Evolutionary conservation across 768 basidiomycete species (phyloP).

Genomic region (Asterophora lycoperdoides): DNA sequence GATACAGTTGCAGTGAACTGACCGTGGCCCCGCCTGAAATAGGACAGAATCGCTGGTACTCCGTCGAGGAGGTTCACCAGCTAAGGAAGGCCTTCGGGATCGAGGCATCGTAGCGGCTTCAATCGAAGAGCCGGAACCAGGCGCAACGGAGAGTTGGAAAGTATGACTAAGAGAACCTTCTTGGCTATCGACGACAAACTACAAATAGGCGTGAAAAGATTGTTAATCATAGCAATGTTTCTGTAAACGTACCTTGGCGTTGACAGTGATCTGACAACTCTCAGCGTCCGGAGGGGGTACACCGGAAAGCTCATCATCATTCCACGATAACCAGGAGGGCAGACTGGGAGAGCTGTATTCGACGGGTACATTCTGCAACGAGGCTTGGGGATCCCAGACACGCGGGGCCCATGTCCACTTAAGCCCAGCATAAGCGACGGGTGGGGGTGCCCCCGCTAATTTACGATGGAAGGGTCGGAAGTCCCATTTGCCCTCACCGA

Average conservation of each 20-base stretch:
- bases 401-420: slow-evolving; percentile 89
- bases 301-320: slow-evolving; percentile 77
- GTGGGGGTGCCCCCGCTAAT: slow-evolving; percentile 78
- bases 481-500: slow-evolving; percentile 70
- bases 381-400: slow-evolving; percentile 95
- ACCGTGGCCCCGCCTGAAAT: slow-evolving; percentile 40
- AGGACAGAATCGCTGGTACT: slow-evolving; percentile 47
- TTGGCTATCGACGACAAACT: slow-evolving; percentile 72
- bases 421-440: slow-evolving; percentile 76
- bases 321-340: slow-evolving; percentile 88
- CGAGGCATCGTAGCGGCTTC: slow-evolving; percentile 38
- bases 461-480: slow-evolving; percentile 88
- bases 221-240: not conserved
- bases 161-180: slow-evolving; percentile 65
- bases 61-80: slow-evolving; percentile 38
- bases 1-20: slow-evolving; percentile 9
- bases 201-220: slow-evolving; percentile 8
- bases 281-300: slow-evolving; percentile 74
- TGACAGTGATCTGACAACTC: slow-evolving; percentile 68
- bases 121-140: slow-evolving; percentile 44
- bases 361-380: slow-evolving; percentile 75
- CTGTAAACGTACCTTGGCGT: slow-evolving; percentile 59
- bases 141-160: slow-evolving; percentile 71
- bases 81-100: slow-evolving; percentile 40
- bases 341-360: slow-evolving; percentile 75